Evolutionary conservation across 2,329 filamentous ascomycete species (phyloP), one percentile per base, ranked within the genome.

Genomic region (Arthroderma sp.): DNA sequence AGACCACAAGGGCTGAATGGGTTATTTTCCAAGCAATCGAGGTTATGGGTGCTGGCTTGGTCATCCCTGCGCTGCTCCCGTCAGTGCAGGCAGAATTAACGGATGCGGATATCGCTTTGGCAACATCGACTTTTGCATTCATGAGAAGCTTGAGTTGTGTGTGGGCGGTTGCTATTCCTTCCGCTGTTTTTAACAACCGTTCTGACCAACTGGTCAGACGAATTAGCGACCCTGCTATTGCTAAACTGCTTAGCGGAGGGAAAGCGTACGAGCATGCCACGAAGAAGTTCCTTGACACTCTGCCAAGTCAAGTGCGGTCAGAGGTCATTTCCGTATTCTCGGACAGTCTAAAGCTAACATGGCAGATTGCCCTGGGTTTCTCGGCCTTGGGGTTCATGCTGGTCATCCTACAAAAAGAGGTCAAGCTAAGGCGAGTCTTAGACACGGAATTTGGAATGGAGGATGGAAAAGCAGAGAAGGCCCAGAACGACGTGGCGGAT

Each of bases 81-180:
- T 52, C 60, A 1, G 48, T 62, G 5, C 57, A 57, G 44, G 60
- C 59, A 7, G 41, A 36, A 2, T 45, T 62, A 0, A 47, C 56
- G 1, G 55, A 60, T 7, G 42, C 47, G 0, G 56, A 62, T 22
- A 50, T 53, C 1, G 60, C 56, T 0, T 40, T 47, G 3, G 53
- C 53, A 2, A 59, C 57, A 2, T 48, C 55, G 0, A 53, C 53
- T 1, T 63, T 54, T 51, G 45, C 50, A 0, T 63, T 62, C 32
- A 41, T 62, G 6, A 55, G 56, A 9, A 55, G 48, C 15, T 59
- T 62, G 36, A 61, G 61, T 4, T 47, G 38, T 22, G 50, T 60
- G 6, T 63, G 60, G 57, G 61, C 59, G 3, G 50, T 57, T 1
- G 50, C 55, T 1, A 53, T 61, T 15, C 54, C 58, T 1, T 38